Evolutionary conservation across 2,329 filamentous ascomycete genomes (phyloP), one percentile per base, ranked within the genome.

Genomic region (Elsinoe perseae): DNA sequence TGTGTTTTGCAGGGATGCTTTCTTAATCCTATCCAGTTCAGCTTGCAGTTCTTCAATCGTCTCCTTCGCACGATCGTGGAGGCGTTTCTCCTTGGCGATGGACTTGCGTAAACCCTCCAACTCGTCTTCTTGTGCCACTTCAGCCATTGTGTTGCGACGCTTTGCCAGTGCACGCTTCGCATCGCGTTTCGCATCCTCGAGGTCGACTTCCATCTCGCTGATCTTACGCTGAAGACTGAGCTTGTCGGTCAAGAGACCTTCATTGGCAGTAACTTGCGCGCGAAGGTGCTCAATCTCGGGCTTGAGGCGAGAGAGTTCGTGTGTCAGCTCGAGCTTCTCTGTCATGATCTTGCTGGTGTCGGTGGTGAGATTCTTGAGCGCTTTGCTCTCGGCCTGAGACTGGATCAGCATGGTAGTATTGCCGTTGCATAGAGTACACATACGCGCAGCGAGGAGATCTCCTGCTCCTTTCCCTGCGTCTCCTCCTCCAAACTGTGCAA

Each of bases 141-240:
- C 76, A 36, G 73, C 72, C 55, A 76, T 73, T 40, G 72, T 80
- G 68, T 66, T 78, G 66, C 67, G 73, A 48, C 72, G 74, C 61
- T 79, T 77, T 1, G 74, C 73, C 4, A 73, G 63, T 2, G 78
- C 79, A 53, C 84, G 80, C 62, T 84, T 80, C 7, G 80, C 75
- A 2, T 83, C 79, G n/a, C 83, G 80, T 68, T 83, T 92, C 67
- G 93, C 88, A 62, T 87, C 88, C 61, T 91, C 88, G 1, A 95
- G 77, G 63, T 95, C 87, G 42, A 89, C 83, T 68, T 95, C 87
- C 2, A 91, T 70, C 1, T 85, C 83, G 65, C 80, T 85, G 25
- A 95, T 70, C 70, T 93, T 87, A 46, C 87, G 84, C 66, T 93
- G 85, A 12, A 96, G 72, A 1, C 85, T 79, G 44, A 92, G 76